These are phyloP conservation scores for Coccomyxa sp. DNA, from an alignment of 139 green algal species.

Conservation along the genomic window DNA sequence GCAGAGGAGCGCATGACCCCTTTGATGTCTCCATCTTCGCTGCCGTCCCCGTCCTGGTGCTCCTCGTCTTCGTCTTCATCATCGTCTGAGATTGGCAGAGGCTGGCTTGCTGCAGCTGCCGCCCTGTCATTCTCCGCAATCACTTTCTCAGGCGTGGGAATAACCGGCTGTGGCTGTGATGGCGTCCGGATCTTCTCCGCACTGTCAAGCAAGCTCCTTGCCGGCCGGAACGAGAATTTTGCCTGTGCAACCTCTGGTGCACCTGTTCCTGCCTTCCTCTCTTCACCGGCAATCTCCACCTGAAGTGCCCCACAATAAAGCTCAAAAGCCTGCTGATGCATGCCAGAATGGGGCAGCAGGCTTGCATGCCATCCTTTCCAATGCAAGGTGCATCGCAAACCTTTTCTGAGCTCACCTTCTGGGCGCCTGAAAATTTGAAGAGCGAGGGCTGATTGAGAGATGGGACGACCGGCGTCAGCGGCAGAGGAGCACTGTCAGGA, in stretches of 20 bases:
- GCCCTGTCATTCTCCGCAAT: neutral
- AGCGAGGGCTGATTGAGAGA: too few relatives aligned
- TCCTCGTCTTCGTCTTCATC: neutral
- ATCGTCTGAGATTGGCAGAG: neutral
- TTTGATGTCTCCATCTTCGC: neutral
- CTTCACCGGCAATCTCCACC: neutral
- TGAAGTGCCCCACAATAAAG: neutral
- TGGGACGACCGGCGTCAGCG: too few relatives aligned
- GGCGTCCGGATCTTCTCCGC: neutral
- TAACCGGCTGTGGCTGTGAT: neutral
- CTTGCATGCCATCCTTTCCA: too few relatives aligned
- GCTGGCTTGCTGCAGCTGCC: neutral
- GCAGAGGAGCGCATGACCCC: neutral
- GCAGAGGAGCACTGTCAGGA: too few relatives aligned
- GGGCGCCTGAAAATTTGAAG: too few relatives aligned
- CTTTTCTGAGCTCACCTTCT: too few relatives aligned
- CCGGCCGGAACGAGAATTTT: neutral
- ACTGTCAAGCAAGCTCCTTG: neutral
- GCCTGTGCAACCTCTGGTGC: neutral
- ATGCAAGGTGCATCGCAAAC: too few relatives aligned
- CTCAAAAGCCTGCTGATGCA: neutral
- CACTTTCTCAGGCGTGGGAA: neutral
- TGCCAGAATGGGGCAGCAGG: neutral
- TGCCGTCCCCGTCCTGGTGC: neutral
- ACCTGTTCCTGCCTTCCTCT: neutral